Conservation (phyloP, 2,329 filamentous ascomycete genomes). For the Trichoderma sp. region DNA sequence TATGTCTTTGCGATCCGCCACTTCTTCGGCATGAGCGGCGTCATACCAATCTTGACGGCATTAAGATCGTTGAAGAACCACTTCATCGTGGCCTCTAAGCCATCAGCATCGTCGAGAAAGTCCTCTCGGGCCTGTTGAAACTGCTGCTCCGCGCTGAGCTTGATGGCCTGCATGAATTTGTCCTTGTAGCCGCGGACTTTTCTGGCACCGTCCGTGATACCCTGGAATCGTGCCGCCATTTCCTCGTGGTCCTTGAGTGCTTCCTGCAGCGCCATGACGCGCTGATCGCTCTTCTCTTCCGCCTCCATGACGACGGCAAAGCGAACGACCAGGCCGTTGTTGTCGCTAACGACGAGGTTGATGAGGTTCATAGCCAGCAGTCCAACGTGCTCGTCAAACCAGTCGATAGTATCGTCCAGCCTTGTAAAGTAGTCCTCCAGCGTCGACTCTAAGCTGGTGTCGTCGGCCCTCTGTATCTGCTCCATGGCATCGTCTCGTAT, state of each 20-base stretch:
- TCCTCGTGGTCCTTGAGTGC: conserved; percentile 95
- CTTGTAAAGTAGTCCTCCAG: conserved; percentile 87
- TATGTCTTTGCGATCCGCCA: conserved; percentile 96
- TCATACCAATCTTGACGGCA: conserved; percentile 91
- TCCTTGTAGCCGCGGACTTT: conserved; percentile 94
- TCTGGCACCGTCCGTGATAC: conserved; percentile 90
- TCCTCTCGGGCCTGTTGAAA: conserved; percentile 71
- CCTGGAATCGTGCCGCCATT: conserved; percentile 89
- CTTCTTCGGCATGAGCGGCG: conserved; percentile 86
- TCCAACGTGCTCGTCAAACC: conserved; percentile 95
- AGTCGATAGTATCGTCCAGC: conserved; percentile 83
- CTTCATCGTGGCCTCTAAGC: conserved; percentile 82
- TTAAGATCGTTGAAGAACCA: conserved; percentile 99
- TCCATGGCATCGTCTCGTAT: conserved; percentile 96
- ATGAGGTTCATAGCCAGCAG: conserved; percentile 88
- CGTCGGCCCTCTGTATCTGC: conserved; percentile 80
- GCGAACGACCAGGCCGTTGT: conserved; percentile 85
- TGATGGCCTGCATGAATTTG: conserved; percentile 83
- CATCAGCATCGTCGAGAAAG: conserved; percentile 81
- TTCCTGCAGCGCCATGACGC: conserved; percentile 87
- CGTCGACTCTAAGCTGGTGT: conserved; percentile 74
- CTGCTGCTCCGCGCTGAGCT: conserved; percentile 70
- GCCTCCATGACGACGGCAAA: conserved; percentile 91
- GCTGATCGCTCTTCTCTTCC: conserved; percentile 94
- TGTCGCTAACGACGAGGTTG: conserved; percentile 80